Conservation (phyloP, 164 flowering plant genomes). For the Warburgia ugandensis region DNA sequence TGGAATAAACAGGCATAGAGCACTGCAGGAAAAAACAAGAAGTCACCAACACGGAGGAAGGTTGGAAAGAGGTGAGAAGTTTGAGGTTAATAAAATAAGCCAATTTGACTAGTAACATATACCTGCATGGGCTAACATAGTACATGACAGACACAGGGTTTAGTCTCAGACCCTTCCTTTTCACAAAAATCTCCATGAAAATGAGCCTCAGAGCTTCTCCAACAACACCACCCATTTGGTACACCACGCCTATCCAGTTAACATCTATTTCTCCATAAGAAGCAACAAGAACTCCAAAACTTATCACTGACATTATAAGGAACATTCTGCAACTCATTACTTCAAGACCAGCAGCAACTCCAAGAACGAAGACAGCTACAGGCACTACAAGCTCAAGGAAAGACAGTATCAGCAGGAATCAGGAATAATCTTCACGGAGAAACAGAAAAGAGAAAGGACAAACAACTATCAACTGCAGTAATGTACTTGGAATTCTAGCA, state of each 20-base stretch:
- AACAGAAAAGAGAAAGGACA: slow-evolving; percentile 1
- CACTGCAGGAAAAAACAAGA: slow-evolving; percentile 46
- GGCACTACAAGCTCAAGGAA: slow-evolving; percentile 57
- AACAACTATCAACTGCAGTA: background rate
- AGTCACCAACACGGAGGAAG: background rate
- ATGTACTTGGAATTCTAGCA: background rate
- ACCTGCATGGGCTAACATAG: slow-evolving; percentile 99
- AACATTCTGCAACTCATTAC: slow-evolving; percentile 92
- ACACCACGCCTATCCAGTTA: slow-evolving; percentile 94
- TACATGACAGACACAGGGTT: slow-evolving; percentile 93
- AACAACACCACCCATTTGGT: slow-evolving; percentile 99
- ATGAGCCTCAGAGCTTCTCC: slow-evolving; percentile 97
- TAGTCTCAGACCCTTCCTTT: slow-evolving; percentile 80
- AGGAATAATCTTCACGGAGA: background rate
- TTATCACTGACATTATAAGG: slow-evolving; percentile 88
- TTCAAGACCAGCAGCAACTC: slow-evolving; percentile 91
- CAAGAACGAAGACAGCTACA: slow-evolving; percentile 91
- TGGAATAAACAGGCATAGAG: slow-evolving; percentile 84
- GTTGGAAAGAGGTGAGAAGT: slow-evolving; percentile 1
- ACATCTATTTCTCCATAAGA: slow-evolving; percentile 93
- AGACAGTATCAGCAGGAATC: background rate
- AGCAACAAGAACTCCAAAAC: slow-evolving; percentile 94
- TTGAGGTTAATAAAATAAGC: background rate
- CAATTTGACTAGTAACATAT: background rate
- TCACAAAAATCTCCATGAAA: slow-evolving; percentile 95